Evolutionary conservation across 1,284 basidiomycete genomes (phyloP).

Genomic region (Laetiporus sulphureus): DNA sequence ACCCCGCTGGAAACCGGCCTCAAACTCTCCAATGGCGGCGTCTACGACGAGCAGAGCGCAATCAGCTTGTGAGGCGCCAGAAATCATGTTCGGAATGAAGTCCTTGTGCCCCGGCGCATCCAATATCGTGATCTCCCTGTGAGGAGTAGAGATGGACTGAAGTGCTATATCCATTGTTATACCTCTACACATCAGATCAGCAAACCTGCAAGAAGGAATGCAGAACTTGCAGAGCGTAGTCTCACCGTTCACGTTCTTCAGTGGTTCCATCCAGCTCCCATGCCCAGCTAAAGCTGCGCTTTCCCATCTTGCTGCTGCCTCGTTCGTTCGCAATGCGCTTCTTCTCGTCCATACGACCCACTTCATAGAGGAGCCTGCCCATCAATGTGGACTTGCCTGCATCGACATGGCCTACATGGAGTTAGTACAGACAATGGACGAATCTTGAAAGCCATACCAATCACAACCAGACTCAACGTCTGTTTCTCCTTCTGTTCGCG

Average conservation of each 20-base stretch:
- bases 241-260: constrained; percentile 89
- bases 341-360: constrained; percentile 85
- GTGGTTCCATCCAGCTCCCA: constrained; percentile 94
- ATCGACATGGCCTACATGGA: constrained; percentile 85
- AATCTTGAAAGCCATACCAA: constrained; percentile 54
- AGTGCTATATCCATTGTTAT: constrained; percentile 97
- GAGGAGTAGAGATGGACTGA: constrained; percentile 73
- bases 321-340: constrained; percentile 82
- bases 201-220: background rate
- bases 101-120: constrained; percentile 97
- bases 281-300: constrained; percentile 94
- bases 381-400: constrained; percentile 98
- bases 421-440: background rate
- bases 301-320: constrained; percentile 87
- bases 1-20: constrained; percentile 89
- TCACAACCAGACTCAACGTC: constrained; percentile 83
- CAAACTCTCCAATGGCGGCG: constrained; percentile 87
- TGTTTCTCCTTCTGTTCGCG: constrained; percentile 55
- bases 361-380: constrained; percentile 90
- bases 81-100: constrained; percentile 99
- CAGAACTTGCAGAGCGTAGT: background rate
- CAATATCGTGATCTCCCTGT: constrained; percentile 83
- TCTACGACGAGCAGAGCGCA: constrained; percentile 95
- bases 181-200: constrained; percentile 49
- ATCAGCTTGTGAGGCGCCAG: constrained; percentile 95